Percentiles rank a stretch among this genome's conserved stretches.
Evolutionary conservation across 2,329 filamentous ascomycete genomes (phyloP).

Genomic region (Chaetoscypha palmicola): DNA sequence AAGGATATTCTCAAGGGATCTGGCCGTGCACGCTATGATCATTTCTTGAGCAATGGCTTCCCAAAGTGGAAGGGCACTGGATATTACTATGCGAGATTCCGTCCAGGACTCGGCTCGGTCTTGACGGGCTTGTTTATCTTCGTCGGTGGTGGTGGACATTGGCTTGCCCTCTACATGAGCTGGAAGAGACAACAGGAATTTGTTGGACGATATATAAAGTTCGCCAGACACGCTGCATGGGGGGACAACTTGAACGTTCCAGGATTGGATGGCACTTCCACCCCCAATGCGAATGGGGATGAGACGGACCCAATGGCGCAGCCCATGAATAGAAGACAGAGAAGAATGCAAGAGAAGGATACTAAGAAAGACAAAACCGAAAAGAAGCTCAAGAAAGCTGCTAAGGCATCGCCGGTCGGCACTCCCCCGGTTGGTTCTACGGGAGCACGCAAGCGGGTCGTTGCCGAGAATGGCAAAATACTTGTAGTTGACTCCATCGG

Average conservation of each 20-base stretch:
- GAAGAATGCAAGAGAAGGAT: conserved; percentile 82
- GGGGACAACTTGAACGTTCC: conserved; percentile 73
- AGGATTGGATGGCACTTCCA: conserved; percentile 47
- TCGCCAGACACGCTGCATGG: conserved; percentile 84
- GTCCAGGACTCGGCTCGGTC: conserved; percentile 82
- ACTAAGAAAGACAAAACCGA: conserved; percentile 61
- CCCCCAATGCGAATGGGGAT: conserved; percentile 39
- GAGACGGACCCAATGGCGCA: conserved; percentile 42
- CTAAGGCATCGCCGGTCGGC: conserved; percentile 35
- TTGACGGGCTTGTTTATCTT: conserved; percentile 74
- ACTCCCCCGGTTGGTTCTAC: conserved; percentile 48
- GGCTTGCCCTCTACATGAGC: conserved; percentile 73
- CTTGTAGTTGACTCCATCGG: conserved; percentile 87
- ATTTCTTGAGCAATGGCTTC: conserved; percentile 90
- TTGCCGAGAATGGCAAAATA: conserved; percentile 92
- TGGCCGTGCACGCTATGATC: conserved; percentile 81
- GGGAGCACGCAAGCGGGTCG: conserved; percentile 77
- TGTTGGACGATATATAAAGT: conserved; percentile 82
- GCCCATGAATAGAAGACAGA: conserved; percentile 75
- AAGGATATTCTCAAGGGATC: conserved; percentile 78
- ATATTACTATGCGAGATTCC: conserved; percentile 94
- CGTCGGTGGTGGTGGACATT: conserved; percentile 80
- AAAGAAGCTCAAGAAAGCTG: conserved; percentile 46
- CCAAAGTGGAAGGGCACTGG: conserved; percentile 94
- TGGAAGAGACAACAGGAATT: conserved; percentile 91